phyloP scores from a whole-genome alignment of 2,329 filamentous ascomycete species.

The Moelleriella libera region DNA sequence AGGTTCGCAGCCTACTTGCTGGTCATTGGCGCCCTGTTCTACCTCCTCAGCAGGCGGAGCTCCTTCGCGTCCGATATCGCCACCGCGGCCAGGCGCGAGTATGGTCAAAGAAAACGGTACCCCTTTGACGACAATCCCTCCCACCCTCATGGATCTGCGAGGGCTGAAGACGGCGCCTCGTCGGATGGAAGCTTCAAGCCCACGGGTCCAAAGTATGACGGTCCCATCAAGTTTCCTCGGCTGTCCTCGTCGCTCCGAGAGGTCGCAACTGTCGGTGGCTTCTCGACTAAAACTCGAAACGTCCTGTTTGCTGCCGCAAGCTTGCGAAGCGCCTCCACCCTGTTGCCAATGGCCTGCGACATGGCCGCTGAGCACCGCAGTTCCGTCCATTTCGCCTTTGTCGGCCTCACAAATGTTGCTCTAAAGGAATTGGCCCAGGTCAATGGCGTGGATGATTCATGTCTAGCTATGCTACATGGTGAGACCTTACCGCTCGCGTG shows the following conservation, averaged over 20 bases:
- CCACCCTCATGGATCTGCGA: too few relatives aligned
- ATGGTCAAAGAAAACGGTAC: too few relatives aligned
- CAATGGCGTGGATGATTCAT: constrained; percentile 64
- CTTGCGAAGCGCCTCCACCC: constrained; percentile 53
- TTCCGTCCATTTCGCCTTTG: constrained; percentile 68
- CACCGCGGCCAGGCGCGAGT: background rate
- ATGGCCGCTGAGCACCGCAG: constrained; percentile 61
- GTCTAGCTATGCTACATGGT: constrained; percentile 50
- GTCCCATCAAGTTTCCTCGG: constrained; percentile 52
- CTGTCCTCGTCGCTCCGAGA: constrained; percentile 50
- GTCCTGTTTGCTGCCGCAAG: constrained; percentile 69
- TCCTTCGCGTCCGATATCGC: constrained; percentile 10
- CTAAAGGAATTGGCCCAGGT: constrained; percentile 57
- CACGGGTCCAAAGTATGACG: constrained; percentile 37
- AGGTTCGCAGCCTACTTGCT: constrained; percentile 33
- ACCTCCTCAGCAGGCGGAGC: constrained; percentile 17
- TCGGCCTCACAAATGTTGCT: constrained; percentile 58
- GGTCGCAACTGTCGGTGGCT: constrained; percentile 38
- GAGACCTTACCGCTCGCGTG: constrained; percentile 9
- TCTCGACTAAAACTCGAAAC: constrained; percentile 44
- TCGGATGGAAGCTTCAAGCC: too few relatives aligned
- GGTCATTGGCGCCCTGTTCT: constrained; percentile 38
- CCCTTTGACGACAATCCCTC: too few relatives aligned
- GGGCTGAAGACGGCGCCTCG: too few relatives aligned
- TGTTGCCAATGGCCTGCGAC: constrained; percentile 74